Evolutionary conservation across 495 filamentous ascomycete species (phyloP).

Genomic region (Neurospora sublineolata): DNA sequence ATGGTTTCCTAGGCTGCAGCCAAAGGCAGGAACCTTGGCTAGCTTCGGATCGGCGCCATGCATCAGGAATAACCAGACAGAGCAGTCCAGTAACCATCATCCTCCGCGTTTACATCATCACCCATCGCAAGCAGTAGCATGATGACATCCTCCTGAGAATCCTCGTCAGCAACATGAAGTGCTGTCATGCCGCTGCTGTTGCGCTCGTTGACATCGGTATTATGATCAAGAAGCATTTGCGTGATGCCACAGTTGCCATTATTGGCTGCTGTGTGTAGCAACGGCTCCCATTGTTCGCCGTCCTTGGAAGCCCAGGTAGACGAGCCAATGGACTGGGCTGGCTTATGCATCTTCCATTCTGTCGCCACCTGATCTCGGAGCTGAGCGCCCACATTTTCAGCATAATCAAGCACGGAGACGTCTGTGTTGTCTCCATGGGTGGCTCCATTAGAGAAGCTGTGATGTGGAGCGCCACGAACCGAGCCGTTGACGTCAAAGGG

Average conservation of each 20-base stretch:
- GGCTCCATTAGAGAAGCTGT: background rate
- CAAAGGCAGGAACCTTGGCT: background rate
- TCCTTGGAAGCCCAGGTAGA: background rate
- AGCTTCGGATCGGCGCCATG: constrained; percentile 1
- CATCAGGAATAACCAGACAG: background rate
- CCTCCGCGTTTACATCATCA: background rate
- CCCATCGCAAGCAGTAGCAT: constrained; percentile 1
- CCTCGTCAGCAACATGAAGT: background rate
- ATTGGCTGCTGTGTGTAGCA: constrained; percentile 2
- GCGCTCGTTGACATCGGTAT: background rate
- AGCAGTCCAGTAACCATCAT: background rate
- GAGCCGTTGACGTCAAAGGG: background rate
- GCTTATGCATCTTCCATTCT: background rate
- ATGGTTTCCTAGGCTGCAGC: background rate
- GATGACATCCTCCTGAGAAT: background rate
- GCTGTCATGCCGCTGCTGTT: constrained; percentile 1
- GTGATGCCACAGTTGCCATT: constrained; percentile 1
- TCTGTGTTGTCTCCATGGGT: background rate
- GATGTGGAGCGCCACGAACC: background rate
- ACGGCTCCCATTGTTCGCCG: background rate
- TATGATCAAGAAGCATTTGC: constrained; percentile 1
- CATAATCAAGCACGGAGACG: background rate
- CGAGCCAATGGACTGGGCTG: background rate
- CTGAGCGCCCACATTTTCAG: background rate
- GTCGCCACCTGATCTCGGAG: background rate